phyloP scores from a whole-genome alignment of 805 yeast species.

The Candida hungchunana region DNA sequence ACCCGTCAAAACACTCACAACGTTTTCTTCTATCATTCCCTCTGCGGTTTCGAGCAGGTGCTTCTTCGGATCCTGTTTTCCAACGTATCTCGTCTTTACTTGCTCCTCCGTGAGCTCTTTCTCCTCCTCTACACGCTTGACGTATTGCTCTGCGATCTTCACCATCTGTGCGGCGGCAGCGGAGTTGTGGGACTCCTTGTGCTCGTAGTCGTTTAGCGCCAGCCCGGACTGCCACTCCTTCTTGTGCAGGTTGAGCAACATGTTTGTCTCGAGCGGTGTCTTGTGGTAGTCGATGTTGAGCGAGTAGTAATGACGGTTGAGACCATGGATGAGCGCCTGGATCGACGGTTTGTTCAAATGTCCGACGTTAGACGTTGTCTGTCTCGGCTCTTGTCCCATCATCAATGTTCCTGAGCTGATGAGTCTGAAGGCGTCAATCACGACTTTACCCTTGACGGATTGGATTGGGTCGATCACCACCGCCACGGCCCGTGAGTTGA shows the following conservation, averaged over 20 bases:
- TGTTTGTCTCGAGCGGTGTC: constrained; percentile 86
- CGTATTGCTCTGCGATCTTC: constrained; percentile 83
- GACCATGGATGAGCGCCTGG: constrained; percentile 94
- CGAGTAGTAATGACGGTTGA: constrained; percentile 95
- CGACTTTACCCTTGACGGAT: constrained; percentile 97
- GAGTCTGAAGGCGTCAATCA: constrained; percentile 95
- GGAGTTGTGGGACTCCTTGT: constrained; percentile 70
- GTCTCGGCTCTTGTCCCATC: constrained; percentile 98
- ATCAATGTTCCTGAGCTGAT: constrained; percentile 83
- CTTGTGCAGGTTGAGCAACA: constrained; percentile 92
- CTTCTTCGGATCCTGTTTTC: constrained; percentile 98
- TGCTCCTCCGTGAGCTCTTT: constrained; percentile 84
- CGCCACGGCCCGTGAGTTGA: constrained; percentile 94
- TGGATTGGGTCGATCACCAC: constrained; percentile 98
- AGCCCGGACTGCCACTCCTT: constrained; percentile 95
- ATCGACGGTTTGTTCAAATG: constrained; percentile 93
- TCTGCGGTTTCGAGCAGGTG: constrained; percentile 90
- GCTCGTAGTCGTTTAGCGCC: constrained; percentile 68
- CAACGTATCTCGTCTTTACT: constrained; percentile 92
- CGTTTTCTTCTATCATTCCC: constrained; percentile 80
- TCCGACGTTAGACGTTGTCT: constrained; percentile 93
- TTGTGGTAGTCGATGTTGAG: constrained; percentile 91
- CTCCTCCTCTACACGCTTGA: constrained; percentile 88
- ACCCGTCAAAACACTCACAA: constrained; percentile 81
- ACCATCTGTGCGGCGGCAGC: constrained; percentile 76